Percentiles rank a stretch among this genome's conserved stretches.
Evolutionary conservation across 345 rosid species (phyloP).

Genomic region (Aquilaria sinensis): DNA sequence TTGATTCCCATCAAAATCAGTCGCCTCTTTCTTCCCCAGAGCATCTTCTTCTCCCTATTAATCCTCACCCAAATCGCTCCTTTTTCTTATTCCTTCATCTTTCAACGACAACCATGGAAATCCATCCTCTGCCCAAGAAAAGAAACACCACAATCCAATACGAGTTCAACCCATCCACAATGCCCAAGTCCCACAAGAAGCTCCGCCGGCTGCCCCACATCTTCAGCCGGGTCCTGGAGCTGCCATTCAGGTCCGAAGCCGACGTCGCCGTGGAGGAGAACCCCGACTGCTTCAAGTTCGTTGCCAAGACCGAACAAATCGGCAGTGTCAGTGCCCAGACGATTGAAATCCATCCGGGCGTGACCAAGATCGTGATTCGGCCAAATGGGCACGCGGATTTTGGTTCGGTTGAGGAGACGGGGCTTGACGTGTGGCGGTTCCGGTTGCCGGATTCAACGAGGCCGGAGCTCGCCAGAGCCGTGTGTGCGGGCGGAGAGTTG

Average conservation of each 20-base stretch:
- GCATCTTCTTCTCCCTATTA: conserved; percentile 25
- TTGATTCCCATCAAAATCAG: conserved; percentile 30
- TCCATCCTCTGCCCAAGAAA: conserved; percentile 60
- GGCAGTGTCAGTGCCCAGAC: conserved; percentile 64
- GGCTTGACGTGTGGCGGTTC: conserved; percentile 86
- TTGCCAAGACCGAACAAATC: conserved; percentile 60
- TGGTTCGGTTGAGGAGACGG: conserved; percentile 52
- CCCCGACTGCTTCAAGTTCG: conserved; percentile 63
- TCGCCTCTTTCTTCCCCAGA: conserved; percentile 8
- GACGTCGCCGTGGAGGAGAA: conserved; percentile 71
- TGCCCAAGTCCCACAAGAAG: conserved; percentile 46
- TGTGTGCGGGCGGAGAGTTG: conserved; percentile 52
- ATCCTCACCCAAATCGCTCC: conserved; percentile 18
- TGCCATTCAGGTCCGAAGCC: conserved; percentile 80
- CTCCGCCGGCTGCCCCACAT: conserved; percentile 84
- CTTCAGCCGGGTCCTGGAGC: conserved; percentile 77
- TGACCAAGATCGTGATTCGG: conserved; percentile 69
- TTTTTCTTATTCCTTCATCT: not conserved
- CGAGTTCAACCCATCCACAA: conserved; percentile 18
- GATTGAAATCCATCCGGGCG: conserved; percentile 79
- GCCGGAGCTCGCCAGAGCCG: conserved; percentile 82
- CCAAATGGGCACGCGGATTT: conserved; percentile 51
- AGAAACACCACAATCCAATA: conserved; percentile 47
- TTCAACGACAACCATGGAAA: conserved; percentile 48
- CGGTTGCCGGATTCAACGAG: conserved; percentile 71